Evolutionary conservation across 164 flowering plant species (phyloP), one percentile per base, ranked within the genome.

Genomic region (Dillenia suffruticosa): DNA sequence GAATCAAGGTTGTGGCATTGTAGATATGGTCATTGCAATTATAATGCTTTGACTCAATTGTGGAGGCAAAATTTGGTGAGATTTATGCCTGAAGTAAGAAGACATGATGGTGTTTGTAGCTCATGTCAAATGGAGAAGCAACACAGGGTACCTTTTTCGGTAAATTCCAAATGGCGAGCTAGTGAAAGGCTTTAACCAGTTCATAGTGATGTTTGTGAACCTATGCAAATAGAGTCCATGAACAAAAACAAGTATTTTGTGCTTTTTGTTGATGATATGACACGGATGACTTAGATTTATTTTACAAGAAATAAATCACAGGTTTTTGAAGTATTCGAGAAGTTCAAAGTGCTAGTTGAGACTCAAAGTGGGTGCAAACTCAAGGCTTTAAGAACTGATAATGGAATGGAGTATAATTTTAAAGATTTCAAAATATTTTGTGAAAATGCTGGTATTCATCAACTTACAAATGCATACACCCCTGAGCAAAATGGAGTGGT

Each of bases 181-280:
- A 56, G 13, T 9, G 11, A 56, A 32, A 56, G 26, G 46, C 10
- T 56, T 9, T 9, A 56, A 32, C 40, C 32, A 32, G 58, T 56
- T 22, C 58, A 56, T 9, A 56, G 8, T 56, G 58, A 56, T 56
- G 46, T 56, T 56, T 44, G 15, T 58, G 49, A 9, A 43, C 58
- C 58, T 9, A 56, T 56, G 58, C 3, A 43, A 43, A 56, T 32
- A 11, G 10, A 10, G 9, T 17, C 32, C 11, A 7, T 17, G 14
- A 1, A 14, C 3, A 56, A 26, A 1, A 19, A 26, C 58, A 56
- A 15, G 9, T 56, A 56, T 22, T 48, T 48, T 48, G 8, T 48
- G 13, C 13, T 48, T 3, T 48, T 48, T 14, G n/a, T 48, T 48
- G 50, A 48, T 48, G 50, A 48, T 48, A 11, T 48, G n/a, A 48